These are phyloP conservation scores for Priceomyces castillae DNA, from an alignment of 805 yeast genomes.

Conservation along the genomic window DNA sequence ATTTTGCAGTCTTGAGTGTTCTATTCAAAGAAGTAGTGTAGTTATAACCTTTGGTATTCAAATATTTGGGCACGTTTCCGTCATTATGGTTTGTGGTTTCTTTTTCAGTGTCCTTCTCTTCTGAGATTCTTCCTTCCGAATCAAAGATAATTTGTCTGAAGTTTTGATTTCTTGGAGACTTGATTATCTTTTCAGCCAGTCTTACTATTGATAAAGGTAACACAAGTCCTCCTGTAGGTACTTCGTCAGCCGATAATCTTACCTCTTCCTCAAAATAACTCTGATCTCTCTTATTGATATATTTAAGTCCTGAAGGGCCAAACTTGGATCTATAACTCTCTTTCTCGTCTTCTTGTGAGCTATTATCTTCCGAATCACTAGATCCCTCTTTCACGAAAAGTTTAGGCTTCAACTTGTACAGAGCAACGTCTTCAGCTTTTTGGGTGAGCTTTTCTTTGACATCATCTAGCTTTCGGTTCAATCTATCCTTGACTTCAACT, in stretches of 20 bases:
- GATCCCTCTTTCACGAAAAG: neutral
- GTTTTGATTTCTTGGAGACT: slow-evolving; percentile 15
- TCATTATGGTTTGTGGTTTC: too few species aligned
- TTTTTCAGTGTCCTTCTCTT: too few species aligned
- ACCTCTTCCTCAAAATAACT: neutral
- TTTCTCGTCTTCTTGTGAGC: neutral
- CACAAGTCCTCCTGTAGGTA: slow-evolving; percentile 10
- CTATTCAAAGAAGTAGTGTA: too few species aligned
- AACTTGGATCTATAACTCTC: neutral
- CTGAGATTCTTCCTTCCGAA: too few species aligned
- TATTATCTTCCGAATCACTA: neutral
- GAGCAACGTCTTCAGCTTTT: neutral
- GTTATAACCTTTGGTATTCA: too few species aligned
- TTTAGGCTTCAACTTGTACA: neutral
- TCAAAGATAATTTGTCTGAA: slow-evolving; percentile 18
- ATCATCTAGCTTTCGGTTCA: neutral
- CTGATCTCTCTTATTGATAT: slow-evolving; percentile 1
- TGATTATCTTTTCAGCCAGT: slow-evolving; percentile 9
- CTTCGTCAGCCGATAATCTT: slow-evolving; percentile 1
- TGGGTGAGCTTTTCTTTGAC: neutral
- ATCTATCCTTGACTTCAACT: slow-evolving; percentile 4
- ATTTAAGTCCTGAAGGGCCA: neutral
- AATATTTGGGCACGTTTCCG: too few species aligned
- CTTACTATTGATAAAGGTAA: slow-evolving; percentile 21
- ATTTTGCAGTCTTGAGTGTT: too few species aligned